Conservation (phyloP, 139 green algal species). For the Asterochloris erici region DNA sequence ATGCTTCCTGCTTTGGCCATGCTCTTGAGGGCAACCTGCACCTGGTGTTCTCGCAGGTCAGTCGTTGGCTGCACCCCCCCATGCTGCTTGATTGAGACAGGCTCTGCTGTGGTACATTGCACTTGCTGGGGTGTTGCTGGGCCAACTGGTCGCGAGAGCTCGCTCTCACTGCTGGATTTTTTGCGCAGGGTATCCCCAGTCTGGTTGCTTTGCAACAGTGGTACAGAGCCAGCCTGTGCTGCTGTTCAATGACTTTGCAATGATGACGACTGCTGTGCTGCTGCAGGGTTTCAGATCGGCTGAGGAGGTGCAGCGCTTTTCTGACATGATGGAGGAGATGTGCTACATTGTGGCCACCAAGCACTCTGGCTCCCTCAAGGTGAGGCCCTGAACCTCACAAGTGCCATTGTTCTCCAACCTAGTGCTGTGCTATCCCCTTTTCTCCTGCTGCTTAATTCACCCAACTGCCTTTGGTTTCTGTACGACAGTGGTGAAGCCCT, state of each 20-base stretch:
- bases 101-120: neutral
- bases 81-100: neutral
- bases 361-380: conserved; percentile 91
- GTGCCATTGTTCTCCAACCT: neutral
- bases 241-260: no score
- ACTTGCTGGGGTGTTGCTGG: no score
- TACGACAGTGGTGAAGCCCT: no score
- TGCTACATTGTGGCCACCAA: conserved; percentile 95
- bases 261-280: neutral
- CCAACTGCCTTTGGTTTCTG: no score
- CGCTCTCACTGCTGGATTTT: neutral
- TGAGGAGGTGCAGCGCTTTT: conserved; percentile 92
- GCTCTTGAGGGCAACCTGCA: conserved; percentile 98
- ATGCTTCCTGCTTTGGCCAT: conserved; percentile 95
- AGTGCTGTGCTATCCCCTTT: neutral
- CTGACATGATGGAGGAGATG: conserved; percentile 96
- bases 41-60: conserved; percentile 90
- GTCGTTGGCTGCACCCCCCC: neutral
- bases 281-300: conserved; percentile 82
- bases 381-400: neutral
- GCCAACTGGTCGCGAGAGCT: no score
- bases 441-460: neutral
- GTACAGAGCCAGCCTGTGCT: neutral
- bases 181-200: neutral
- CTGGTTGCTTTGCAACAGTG: neutral